Base-by-base conservation (phyloP, 345 rosid species). In the Syzygium jambos region DNA sequence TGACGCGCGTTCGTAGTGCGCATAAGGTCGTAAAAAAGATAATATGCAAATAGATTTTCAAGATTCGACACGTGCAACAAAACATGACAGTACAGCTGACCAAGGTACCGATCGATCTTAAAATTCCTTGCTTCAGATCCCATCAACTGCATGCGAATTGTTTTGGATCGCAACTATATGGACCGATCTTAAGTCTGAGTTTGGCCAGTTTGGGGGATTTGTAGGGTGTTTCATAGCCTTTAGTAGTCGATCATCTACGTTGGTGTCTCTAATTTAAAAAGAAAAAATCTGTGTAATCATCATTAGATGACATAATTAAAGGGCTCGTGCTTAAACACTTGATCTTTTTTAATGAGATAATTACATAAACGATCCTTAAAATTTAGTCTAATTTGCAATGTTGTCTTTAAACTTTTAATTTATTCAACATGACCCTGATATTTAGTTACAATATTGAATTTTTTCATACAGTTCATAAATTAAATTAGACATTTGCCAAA, bases 161-260 rank as follows among this genome's bases (percentile, higher is more conserved):
- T 34, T 9, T 34, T 34, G 49, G 23, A 73, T 34, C 25, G 19
- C 3, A 34, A 3, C 13, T 17, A 17, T 68, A 2, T 34, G 46
- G 12, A 56, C 11, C 22, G 2, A 56, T 23, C 27, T 9, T 23
- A 8, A 56, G n/a, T 10, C 11, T 23, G 46, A 2, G 13, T 73
- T 9, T 9, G 1, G 38, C 15, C 19, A 2, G 38, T n/a, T 61
- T 0, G 27, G 22, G 4, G 0, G 27, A 21, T 7, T 55, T 4
- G 25, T 55, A 22, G 4, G 25, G 59, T 8, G 59, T 55, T 55
- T 21, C 59, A 9, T 22, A 8, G 27, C 10, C 11, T 21, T 55
- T 25, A 4, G 3, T 55, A 55, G 59, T 22, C 11, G 5, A 52
- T 52, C 6, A 6, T 52, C 54, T 14, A 52, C 54, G 2, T 15